A percentile compares a stretch with the other conserved stretches of the same genome.
These are phyloP conservation scores for Wallacemonas sp. DNA, from an alignment of 208 protist species.

Conservation along the genomic window DNA sequence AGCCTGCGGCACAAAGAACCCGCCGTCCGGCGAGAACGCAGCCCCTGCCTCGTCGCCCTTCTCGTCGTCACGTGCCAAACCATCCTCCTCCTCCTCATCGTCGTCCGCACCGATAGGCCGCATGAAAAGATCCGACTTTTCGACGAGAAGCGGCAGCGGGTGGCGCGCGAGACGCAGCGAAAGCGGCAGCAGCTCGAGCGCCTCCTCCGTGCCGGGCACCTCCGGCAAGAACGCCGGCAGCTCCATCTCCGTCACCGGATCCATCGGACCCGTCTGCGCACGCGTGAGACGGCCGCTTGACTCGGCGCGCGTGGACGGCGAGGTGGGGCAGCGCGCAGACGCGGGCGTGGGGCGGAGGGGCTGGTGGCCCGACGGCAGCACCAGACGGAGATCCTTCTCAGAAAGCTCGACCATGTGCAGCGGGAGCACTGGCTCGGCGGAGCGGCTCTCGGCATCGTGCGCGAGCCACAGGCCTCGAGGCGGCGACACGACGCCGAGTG, in stretches of 20 bases:
- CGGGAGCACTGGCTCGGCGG: neutral
- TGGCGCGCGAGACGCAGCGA: slow-evolving; percentile 18
- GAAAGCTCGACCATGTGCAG: slow-evolving; percentile 9
- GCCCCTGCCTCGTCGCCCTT: neutral
- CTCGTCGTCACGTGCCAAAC: neutral
- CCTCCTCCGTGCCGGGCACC: neutral
- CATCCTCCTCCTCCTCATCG: neutral
- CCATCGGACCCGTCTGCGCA: neutral
- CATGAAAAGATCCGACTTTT: slow-evolving; percentile 26
- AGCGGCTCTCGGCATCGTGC: neutral
- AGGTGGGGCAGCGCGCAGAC: no score
- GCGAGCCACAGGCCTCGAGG: neutral
- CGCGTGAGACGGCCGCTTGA: neutral
- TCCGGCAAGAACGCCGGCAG: neutral
- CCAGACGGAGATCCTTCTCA: neutral
- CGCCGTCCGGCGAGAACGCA: neutral
- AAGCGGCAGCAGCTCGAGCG: slow-evolving; percentile 6
- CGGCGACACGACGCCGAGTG: neutral
- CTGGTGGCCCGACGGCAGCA: neutral
- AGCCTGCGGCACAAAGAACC: neutral
- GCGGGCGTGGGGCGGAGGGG: no score
- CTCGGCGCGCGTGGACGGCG: no score
- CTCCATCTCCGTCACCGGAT: neutral
- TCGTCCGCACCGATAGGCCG: neutral
- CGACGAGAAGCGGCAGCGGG: slow-evolving; percentile 6